Base-by-base conservation (phyloP, 768 basidiomycete genomes). In the Leucosporidium scottii region DNA sequence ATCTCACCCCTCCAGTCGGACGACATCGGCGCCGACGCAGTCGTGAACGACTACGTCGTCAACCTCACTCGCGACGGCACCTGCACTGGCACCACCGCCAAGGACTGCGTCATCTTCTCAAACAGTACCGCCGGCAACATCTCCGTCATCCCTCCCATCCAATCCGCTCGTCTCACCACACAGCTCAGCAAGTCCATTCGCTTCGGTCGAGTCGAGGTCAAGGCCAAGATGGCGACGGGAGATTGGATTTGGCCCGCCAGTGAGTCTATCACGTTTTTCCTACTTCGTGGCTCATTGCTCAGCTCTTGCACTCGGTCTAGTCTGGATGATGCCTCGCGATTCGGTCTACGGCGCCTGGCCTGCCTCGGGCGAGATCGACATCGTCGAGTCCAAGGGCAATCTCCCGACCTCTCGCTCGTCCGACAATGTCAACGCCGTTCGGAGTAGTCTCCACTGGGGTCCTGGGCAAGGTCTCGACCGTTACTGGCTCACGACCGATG, bases 191-290 rank as follows among this genome's bases (percentile, higher is more conserved):
- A 86, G 18, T 86, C 82, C 70, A 86, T 93, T 77, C 83, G 82
- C 73, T 94, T 87, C 75, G 92, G 91, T 18, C 84, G 84, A 62
- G 87, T 94, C 59, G 91, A 93, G 77, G 87, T 93, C 59, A 80
- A 81, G 57, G 92, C 91, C 9, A 89, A 87, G 78, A 82, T 90
- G 69, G 91, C 92, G n/a, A 77, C 76, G 12, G 82, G 81, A 28
- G 79, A 83, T 82, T 65, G 88, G 89, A 75, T 81, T 15, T 81
- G 79, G 79, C 79, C 80, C 9, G 79, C 80, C 2, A 78, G 81
- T 59, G 17, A 27, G 55, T 36, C 20, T 6, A 31, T 4, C 47
- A 30, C 20, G 18, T 3, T 17, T 48, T n/a, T n/a, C n/a, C 13
- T 1, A 13, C 18, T 36, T 1, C 21, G 20, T 28, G 8, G 31